Base-by-base conservation (phyloP, 2,329 filamentous ascomycete genomes). In the Clathrospora elynae region DNA sequence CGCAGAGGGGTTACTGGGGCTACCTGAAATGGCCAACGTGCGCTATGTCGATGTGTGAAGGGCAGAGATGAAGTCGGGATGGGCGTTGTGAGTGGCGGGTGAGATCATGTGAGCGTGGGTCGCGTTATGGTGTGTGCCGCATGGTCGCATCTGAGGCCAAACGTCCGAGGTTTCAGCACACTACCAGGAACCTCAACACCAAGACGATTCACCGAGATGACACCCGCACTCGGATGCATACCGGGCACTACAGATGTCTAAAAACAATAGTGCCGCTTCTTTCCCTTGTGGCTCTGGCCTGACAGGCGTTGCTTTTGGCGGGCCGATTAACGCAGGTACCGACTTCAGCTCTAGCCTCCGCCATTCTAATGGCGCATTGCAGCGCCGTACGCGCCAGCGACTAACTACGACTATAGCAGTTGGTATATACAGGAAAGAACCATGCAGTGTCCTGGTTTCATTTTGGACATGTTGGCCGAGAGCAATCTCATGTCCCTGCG, bases 401-500 rank as follows among this genome's bases (percentile, higher is more conserved):
- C 39, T 42, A 33, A 32, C 39, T 42, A 33, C 42, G 30, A 35
- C 26, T 31, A 24, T 28, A 17, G 18, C 38, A 46, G 37, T 40
- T 39, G 37, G 35, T 42, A 28, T 45, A 30, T 54, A 32, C 42
- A 53, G 33, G 37, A 44, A 35, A 46, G 25, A 50, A 38, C 51
- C 51, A 51, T 56, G 50, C 39, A 39, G 20, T 35, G 36, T 17
- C 23, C 35, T 42, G 35, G 56, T 63, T 63, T 62, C 57, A 60
- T 46, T 52, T 43, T 42, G 49, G 38, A 46, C 30, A 41, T 40
- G 34, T 47, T 33, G 31, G 31, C 37, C 40, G 28, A 40, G 35
- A 43, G 35, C 44, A 50, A 55, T 49, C 35, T 45, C 51, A 38
- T 32, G 25, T 57, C 64, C 44, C 66, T 66, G 64, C 63, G 50